A percentile compares a stretch with the other conserved stretches of the same genome.
These are phyloP conservation scores for Colletotrichum tropicicola DNA, from an alignment of 2,329 filamentous ascomycete genomes.

Conservation along the genomic window DNA sequence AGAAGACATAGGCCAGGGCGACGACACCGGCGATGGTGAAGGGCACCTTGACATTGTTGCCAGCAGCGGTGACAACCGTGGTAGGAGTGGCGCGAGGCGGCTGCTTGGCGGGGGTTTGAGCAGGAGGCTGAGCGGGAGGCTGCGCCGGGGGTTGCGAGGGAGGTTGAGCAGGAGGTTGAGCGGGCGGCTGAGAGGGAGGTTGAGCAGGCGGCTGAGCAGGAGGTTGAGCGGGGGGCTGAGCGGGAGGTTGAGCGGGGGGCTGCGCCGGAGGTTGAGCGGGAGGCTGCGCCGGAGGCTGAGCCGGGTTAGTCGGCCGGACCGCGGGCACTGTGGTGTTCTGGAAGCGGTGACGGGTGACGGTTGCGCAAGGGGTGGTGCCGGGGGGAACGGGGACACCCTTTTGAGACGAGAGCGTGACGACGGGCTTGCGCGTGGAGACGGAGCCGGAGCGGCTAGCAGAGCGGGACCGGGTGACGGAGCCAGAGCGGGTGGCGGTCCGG, in stretches of 20 bases:
- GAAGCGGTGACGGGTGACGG: neutral
- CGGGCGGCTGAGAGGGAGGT: neutral
- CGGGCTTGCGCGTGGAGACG: neutral
- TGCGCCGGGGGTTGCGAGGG: neutral
- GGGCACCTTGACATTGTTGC: constrained; percentile 14
- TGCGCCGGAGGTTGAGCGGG: neutral
- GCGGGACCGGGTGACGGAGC: no score
- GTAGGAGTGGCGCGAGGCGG: neutral
- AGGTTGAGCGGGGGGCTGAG: neutral
- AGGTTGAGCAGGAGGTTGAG: neutral
- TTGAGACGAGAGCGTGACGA: neutral
- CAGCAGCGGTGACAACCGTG: constrained; percentile 15
- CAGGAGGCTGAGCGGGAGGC: neutral
- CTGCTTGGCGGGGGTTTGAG: neutral
- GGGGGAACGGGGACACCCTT: no score
- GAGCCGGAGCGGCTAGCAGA: neutral
- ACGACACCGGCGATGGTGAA: constrained; percentile 10
- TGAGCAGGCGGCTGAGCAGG: neutral
- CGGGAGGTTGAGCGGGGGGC: neutral
- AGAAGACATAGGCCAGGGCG: neutral
- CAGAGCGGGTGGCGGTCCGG: neutral
- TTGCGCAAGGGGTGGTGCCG: neutral
- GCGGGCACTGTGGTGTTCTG: neutral
- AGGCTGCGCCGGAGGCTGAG: neutral
- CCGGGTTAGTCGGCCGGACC: neutral